Conservation (phyloP, 192 early-diverging fungal species). For the Coemansia sp. region DNA sequence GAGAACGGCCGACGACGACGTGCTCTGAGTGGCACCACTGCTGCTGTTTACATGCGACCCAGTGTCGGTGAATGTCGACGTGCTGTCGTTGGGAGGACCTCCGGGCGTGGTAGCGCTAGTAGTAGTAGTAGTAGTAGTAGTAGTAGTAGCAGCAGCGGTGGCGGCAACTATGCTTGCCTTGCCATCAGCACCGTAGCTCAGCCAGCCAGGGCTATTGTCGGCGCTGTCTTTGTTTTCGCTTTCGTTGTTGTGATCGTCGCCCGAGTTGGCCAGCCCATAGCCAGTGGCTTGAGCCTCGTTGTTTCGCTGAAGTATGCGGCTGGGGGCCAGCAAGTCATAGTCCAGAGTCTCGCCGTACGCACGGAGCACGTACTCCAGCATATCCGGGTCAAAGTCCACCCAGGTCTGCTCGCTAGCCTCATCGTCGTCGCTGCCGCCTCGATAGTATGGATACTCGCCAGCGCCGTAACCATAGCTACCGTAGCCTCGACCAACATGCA, state of each 20-base stretch:
- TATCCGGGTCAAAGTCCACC: slow-evolving; percentile 59
- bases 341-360: slow-evolving; percentile 43
- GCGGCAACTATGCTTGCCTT: slow-evolving; percentile 1
- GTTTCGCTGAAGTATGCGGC: slow-evolving; percentile 12
- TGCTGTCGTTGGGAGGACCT: slow-evolving; percentile 37
- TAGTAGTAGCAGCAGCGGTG: slow-evolving; percentile 31
- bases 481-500: slow-evolving; percentile 36
- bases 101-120: neutral
- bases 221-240: neutral
- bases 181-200: slow-evolving; percentile 28
- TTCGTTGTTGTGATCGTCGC: slow-evolving; percentile 16
- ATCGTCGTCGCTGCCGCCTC: slow-evolving; percentile 12
- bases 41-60: slow-evolving; percentile 49
- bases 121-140: slow-evolving; percentile 29
- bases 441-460: slow-evolving; percentile 33
- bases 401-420: slow-evolving; percentile 40
- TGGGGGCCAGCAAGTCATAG: slow-evolving; percentile 25
- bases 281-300: slow-evolving; percentile 5
- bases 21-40: slow-evolving; percentile 51
- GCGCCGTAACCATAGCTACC: slow-evolving; percentile 26
- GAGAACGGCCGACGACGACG: slow-evolving; percentile 54
- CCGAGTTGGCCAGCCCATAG: slow-evolving; percentile 5
- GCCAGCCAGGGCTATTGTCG: slow-evolving; percentile 30
- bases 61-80: slow-evolving; percentile 42
- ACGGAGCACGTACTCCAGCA: slow-evolving; percentile 55